phyloP scores from a whole-genome alignment of 306 rosid genomes.

The Psophocarpus tetragonolobus region DNA sequence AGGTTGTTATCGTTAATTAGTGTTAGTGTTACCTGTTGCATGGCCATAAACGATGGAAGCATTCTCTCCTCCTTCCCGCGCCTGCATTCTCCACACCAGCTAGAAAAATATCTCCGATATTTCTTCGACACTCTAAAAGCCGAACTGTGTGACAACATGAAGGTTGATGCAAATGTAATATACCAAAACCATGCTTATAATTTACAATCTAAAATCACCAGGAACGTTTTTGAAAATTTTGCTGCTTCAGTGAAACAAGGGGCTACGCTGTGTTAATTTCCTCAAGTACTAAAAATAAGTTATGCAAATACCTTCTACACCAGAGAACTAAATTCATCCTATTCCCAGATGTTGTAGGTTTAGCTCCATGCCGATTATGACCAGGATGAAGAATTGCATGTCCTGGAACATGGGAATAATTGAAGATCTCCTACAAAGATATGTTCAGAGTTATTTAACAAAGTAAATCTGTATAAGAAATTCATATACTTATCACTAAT shows the following conservation, averaged over 20 bases:
- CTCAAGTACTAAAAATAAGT: not conserved
- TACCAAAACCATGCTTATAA: not conserved
- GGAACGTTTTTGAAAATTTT: not conserved
- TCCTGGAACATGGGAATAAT: slow-evolving; percentile 78
- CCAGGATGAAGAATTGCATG: slow-evolving; percentile 89
- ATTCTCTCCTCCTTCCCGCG: slow-evolving; percentile 75
- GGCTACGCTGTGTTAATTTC: slow-evolving; percentile 1
- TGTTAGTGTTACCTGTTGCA: slow-evolving; percentile 24
- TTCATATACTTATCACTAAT: not conserved
- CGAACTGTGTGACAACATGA: slow-evolving; percentile 54
- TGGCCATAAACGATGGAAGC: slow-evolving; percentile 53
- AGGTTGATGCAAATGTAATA: slow-evolving; percentile 10
- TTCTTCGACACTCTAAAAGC: slow-evolving; percentile 79
- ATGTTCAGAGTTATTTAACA: slow-evolving; percentile 9
- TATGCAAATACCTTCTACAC: slow-evolving; percentile 83
- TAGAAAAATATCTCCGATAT: slow-evolving; percentile 64
- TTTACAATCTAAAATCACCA: not conserved
- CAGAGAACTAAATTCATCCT: slow-evolving; percentile 80
- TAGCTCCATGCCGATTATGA: slow-evolving; percentile 92
- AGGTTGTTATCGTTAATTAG: not conserved
- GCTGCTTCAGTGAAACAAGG: not conserved
- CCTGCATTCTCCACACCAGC: slow-evolving; percentile 93
- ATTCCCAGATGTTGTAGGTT: slow-evolving; percentile 79
- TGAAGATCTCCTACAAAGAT: slow-evolving; percentile 67
- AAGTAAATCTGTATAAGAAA: not conserved